Evolutionary conservation across 495 filamentous ascomycete genomes (phyloP).

Genomic region (Aspergillus steynii): DNA sequence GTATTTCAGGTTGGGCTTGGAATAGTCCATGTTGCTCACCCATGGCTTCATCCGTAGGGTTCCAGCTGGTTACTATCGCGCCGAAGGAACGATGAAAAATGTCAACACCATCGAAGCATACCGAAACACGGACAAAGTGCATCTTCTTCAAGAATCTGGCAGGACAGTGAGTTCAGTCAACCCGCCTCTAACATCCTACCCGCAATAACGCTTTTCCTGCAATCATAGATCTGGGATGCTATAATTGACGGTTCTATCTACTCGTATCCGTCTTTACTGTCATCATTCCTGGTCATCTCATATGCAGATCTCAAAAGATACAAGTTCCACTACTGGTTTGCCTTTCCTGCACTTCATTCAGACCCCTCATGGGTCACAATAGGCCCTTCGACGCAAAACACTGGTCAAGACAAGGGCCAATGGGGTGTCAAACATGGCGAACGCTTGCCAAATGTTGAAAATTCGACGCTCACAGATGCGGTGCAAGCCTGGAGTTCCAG

Average conservation of each 20-base stretch:
- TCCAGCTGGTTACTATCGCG: constrained; percentile 70
- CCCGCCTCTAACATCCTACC: background rate
- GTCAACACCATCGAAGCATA: constrained; percentile 96
- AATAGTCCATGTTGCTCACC: background rate
- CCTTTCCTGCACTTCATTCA: constrained; percentile 88
- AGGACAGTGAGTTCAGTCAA: constrained; percentile 59
- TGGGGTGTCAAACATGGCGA: constrained; percentile 28
- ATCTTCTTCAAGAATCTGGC: constrained; percentile 70
- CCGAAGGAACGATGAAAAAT: constrained; percentile 93
- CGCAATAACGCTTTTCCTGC: background rate
- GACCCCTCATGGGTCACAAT: constrained; percentile 72
- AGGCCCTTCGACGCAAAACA: constrained; percentile 10
- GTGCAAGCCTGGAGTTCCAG: constrained; percentile 84
- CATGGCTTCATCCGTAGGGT: constrained; percentile 50
- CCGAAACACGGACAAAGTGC: constrained; percentile 68
- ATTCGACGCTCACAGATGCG: constrained; percentile 69
- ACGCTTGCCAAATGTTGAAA: constrained; percentile 63
- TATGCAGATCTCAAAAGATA: constrained; percentile 97
- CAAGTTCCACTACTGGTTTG: constrained; percentile 92
- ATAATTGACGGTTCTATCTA: constrained; percentile 95
- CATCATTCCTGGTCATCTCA: constrained; percentile 85
- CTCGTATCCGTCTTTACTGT: constrained; percentile 84
- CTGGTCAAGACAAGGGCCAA: constrained; percentile 2
- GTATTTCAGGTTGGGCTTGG: no score
- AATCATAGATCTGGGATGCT: constrained; percentile 85